phyloP scores from a whole-genome alignment of 352 stramenopile species.

The Globisporangium recalcitrans region DNA sequence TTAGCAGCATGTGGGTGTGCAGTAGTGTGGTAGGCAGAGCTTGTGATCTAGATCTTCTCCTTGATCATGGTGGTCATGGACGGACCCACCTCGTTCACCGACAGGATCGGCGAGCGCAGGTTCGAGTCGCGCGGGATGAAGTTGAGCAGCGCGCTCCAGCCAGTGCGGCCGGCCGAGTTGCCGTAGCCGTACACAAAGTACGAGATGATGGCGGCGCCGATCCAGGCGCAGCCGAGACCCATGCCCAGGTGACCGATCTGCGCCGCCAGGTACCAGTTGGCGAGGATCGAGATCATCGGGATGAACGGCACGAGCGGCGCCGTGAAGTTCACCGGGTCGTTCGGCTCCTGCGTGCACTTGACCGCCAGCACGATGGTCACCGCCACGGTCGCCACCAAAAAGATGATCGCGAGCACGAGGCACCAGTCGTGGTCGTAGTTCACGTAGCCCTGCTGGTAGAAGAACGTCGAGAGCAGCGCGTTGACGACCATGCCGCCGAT shows the following conservation, averaged over 20 bases:
- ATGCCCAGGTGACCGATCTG: conserved; percentile 58
- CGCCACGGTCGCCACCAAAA: conserved; percentile 33
- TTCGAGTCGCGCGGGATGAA: conserved; percentile 39
- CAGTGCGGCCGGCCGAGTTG: conserved; percentile 53
- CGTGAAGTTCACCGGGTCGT: conserved; percentile 39
- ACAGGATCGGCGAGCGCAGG: conserved; percentile 50
- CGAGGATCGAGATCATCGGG: conserved; percentile 43
- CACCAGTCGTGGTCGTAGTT: conserved; percentile 32
- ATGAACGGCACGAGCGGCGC: conserved; percentile 71
- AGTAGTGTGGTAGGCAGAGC: neutral
- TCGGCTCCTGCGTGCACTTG: conserved; percentile 57
- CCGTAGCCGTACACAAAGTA: conserved; percentile 79
- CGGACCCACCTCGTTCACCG: conserved; percentile 38
- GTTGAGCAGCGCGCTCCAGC: conserved; percentile 52
- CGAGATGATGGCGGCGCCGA: conserved; percentile 52
- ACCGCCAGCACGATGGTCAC: conserved; percentile 32
- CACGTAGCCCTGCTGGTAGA: conserved; percentile 68
- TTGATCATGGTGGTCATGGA: conserved; percentile 27
- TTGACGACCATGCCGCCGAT: conserved; percentile 37
- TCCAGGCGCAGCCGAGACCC: conserved; percentile 42
- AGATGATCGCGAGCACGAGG: conserved; percentile 41
- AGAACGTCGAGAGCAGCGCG: conserved; percentile 41
- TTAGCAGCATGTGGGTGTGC: too few species aligned
- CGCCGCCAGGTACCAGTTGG: conserved; percentile 68
- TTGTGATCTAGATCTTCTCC: conserved; percentile 24